Percentiles rank a stretch among this genome's conserved stretches.
These are phyloP conservation scores for Xylaria arbuscula DNA, from an alignment of 2,329 filamentous ascomycete genomes.

Conservation along the genomic window DNA sequence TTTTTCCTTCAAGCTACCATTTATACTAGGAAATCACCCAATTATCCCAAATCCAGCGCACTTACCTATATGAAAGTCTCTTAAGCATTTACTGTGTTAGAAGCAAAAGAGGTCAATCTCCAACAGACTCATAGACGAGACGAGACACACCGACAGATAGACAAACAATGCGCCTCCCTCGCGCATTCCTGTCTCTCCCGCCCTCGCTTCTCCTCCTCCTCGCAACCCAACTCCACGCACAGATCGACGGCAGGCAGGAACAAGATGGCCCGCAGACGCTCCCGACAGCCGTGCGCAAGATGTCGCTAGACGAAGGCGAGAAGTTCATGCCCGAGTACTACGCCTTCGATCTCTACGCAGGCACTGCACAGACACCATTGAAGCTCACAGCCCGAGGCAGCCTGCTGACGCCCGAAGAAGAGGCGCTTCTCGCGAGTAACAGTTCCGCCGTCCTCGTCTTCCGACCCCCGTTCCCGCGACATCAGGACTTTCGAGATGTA, in stretches of 20 bases:
- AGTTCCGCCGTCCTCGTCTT: constrained; percentile 53
- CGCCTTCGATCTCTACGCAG: constrained; percentile 54
- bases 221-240: constrained; percentile 52
- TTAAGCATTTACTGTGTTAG: background rate
- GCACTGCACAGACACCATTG: constrained; percentile 38
- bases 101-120: background rate
- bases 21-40: background rate
- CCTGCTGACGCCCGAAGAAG: constrained; percentile 45
- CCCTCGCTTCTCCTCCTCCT: constrained; percentile 56
- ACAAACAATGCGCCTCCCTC: constrained; percentile 27
- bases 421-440: constrained; percentile 48
- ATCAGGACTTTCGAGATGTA: constrained; percentile 50
- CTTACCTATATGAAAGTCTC: background rate
- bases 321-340: constrained; percentile 80
- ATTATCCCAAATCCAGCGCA: background rate
- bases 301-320: constrained; percentile 75
- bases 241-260: constrained; percentile 1
- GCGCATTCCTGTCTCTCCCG: constrained; percentile 35
- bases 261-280: constrained; percentile 45
- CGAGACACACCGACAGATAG: background rate
- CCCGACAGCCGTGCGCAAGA: constrained; percentile 76
- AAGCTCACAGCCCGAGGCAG: constrained; percentile 47
- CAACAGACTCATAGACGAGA: background rate
- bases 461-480: constrained; percentile 64
- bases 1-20: background rate